Percentiles rank a stretch among this genome's conserved stretches.
phyloP scores from a whole-genome alignment of 1,284 basidiomycete species.

The Marasmius sp. region DNA sequence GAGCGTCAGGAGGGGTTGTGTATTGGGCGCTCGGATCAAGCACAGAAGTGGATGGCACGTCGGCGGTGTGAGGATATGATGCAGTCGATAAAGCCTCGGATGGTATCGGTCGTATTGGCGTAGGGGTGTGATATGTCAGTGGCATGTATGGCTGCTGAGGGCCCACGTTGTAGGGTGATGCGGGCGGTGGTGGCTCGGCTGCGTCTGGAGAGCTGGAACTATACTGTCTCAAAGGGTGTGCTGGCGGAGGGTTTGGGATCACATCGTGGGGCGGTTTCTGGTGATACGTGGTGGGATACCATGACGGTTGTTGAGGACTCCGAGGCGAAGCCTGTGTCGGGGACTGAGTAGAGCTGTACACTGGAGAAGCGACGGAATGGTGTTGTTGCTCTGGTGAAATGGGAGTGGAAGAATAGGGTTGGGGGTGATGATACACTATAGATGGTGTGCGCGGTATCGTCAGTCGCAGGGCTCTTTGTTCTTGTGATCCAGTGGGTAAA shows the following conservation, averaged over 20 bases:
- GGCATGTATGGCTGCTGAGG: not conserved
- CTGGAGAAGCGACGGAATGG: not conserved
- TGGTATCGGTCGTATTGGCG: slow-evolving; percentile 2
- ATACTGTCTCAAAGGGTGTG: not conserved
- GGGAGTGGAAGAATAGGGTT: not conserved
- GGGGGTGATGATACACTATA: not conserved
- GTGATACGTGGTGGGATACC: not conserved
- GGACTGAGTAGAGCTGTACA: not conserved
- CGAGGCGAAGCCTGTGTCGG: not conserved
- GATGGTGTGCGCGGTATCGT: not conserved
- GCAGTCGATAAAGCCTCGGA: not conserved
- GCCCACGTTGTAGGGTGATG: not conserved
- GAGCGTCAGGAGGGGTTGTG: not conserved
- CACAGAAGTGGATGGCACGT: not conserved
- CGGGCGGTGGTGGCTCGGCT: not conserved
- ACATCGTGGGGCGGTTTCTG: not conserved
- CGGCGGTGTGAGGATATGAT: not conserved
- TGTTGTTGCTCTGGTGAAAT: not conserved
- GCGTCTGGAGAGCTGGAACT: not conserved
- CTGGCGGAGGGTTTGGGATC: not conserved
- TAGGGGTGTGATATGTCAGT: not conserved
- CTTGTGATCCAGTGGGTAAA: not conserved
- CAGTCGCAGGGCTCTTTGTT: not conserved
- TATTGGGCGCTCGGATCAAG: not conserved
- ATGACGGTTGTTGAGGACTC: not conserved